These are phyloP conservation scores for Sporothrix inflata DNA, from an alignment of 2,329 filamentous ascomycete species.

Conservation along the genomic window DNA sequence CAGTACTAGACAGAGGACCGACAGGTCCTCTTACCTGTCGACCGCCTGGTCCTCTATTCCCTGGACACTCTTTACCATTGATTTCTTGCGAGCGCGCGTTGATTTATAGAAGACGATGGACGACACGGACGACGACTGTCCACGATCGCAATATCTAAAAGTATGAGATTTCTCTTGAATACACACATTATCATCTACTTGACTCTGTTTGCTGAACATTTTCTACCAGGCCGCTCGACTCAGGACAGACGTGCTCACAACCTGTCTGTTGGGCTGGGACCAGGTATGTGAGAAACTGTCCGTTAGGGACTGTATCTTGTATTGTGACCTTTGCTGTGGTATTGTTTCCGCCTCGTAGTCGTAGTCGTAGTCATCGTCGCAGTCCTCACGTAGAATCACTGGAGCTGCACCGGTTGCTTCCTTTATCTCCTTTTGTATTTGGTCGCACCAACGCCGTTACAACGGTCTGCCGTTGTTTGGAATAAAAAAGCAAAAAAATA, in stretches of 20 bases:
- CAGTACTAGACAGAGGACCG: slow-evolving; percentile 54
- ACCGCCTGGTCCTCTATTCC: no score
- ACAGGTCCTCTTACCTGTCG: no score
- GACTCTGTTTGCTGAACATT: slow-evolving; percentile 20
- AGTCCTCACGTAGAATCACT: not conserved
- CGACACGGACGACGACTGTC: not conserved
- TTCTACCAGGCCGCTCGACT: slow-evolving; percentile 14
- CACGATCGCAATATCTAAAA: not conserved
- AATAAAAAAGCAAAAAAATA: not conserved
- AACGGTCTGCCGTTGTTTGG: slow-evolving; percentile 14
- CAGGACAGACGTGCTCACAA: not conserved
- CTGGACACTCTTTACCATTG: not conserved
- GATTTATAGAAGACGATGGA: not conserved
- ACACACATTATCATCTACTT: not conserved
- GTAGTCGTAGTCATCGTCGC: no score
- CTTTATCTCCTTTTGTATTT: not conserved
- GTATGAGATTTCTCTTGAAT: slow-evolving; percentile 11
- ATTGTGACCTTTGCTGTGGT: not conserved
- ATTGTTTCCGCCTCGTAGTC: not conserved
- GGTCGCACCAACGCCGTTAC: slow-evolving; percentile 19
- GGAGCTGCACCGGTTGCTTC: not conserved
- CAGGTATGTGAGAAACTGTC: not conserved
- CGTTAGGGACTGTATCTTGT: not conserved
- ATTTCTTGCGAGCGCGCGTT: not conserved
- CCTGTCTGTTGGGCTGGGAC: not conserved